phyloP scores from a whole-genome alignment of 306 rosid genomes.

The Quercus suber region DNA sequence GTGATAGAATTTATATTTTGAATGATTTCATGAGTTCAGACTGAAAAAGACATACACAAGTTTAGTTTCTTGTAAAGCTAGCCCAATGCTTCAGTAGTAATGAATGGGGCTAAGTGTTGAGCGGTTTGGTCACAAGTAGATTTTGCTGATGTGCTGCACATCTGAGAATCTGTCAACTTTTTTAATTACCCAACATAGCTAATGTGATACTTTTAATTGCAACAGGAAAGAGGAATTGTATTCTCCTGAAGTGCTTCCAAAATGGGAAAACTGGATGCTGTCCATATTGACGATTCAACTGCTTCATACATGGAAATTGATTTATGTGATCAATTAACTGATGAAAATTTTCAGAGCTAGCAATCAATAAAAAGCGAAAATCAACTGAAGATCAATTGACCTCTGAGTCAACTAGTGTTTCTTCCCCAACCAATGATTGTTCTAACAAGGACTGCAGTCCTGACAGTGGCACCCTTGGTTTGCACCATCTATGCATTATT shows the following conservation, averaged over 20 bases:
- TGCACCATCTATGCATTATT: slow-evolving; percentile 24
- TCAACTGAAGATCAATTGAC: slow-evolving; percentile 22
- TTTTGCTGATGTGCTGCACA: slow-evolving; percentile 1
- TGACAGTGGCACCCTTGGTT: slow-evolving; percentile 44
- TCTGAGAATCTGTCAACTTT: background rate
- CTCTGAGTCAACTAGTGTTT: slow-evolving; percentile 11
- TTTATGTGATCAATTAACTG: slow-evolving; percentile 4
- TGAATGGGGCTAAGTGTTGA: background rate
- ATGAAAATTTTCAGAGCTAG: slow-evolving; percentile 17
- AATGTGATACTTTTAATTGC: slow-evolving; percentile 10
- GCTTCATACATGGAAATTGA: slow-evolving; percentile 15
- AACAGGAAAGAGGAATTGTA: slow-evolving; percentile 64
- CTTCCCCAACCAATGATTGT: slow-evolving; percentile 12
- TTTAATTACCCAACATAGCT: slow-evolving; percentile 11
- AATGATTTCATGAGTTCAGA: background rate
- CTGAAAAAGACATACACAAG: background rate
- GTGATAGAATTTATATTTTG: background rate
- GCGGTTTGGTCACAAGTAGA: background rate
- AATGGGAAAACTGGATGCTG: slow-evolving; percentile 51
- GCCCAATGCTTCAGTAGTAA: background rate
- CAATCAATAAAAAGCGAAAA: slow-evolving; percentile 26
- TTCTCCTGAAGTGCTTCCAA: slow-evolving; percentile 37
- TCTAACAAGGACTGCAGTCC: slow-evolving; percentile 30
- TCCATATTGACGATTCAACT: slow-evolving; percentile 20
- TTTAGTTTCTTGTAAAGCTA: background rate